Conservation (phyloP, 1,284 basidiomycete species). For the Ceratobasidium papillatum region DNA sequence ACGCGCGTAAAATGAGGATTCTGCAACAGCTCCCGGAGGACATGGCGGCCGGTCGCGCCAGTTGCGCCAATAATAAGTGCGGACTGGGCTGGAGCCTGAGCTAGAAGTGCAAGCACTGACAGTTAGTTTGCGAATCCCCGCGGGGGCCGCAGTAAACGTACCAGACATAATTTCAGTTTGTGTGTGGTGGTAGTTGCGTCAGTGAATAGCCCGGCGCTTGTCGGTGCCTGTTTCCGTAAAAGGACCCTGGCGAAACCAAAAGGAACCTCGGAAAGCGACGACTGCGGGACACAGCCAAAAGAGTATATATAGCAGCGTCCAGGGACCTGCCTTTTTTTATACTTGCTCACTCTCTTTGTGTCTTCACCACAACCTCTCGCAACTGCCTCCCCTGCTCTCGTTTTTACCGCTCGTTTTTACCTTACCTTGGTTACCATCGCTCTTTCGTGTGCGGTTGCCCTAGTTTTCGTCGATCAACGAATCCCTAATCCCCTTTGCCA, state of each 20-base stretch:
- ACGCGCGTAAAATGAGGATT: constrained; percentile 64
- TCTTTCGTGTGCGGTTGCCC: background rate
- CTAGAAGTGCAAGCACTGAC: background rate
- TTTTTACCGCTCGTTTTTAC: constrained; percentile 14
- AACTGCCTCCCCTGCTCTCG: background rate
- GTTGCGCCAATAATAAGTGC: constrained; percentile 74
- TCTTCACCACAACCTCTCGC: background rate
- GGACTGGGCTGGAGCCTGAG: constrained; percentile 4
- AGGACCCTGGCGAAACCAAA: background rate
- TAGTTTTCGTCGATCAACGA: constrained; percentile 14
- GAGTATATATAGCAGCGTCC: constrained; percentile 18
- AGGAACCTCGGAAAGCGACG: constrained; percentile 7
- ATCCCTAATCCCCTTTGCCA: constrained; percentile 9
- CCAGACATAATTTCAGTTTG: constrained; percentile 20
- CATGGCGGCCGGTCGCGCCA: constrained; percentile 65
- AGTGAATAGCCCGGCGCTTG: background rate
- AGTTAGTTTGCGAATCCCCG: background rate
- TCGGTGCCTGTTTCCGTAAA: constrained; percentile 16
- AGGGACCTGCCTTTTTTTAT: background rate
- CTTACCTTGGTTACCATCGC: constrained; percentile 13
- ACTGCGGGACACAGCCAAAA: constrained; percentile 2
- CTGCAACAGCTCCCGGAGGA: constrained; percentile 66
- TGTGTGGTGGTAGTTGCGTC: constrained; percentile 9
- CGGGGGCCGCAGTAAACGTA: constrained; percentile 26
- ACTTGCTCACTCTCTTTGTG: background rate